Evolutionary conservation across 257 asterid genomes (phyloP).

Genomic region (Perilla frutescens): DNA sequence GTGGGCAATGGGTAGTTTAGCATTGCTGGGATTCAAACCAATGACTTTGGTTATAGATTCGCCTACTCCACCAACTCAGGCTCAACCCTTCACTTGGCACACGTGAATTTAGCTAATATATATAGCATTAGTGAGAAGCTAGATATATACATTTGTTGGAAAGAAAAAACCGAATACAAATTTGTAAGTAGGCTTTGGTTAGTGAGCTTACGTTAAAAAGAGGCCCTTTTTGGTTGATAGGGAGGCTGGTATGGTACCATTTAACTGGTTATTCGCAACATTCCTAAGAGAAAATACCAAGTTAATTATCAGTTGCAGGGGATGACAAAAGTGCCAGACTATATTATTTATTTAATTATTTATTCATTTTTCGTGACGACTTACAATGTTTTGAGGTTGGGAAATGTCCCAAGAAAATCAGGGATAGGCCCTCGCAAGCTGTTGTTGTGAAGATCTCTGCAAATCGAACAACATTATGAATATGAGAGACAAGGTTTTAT

Average conservation of each 20-base stretch:
- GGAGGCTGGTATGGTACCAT: conserved; percentile 18
- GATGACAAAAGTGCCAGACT: background rate
- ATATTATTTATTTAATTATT: too few species aligned
- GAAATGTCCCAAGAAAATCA: conserved; percentile 23
- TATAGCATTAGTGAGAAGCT: background rate
- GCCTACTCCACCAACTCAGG: too few species aligned
- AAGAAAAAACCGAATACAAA: background rate
- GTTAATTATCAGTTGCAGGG: too few species aligned
- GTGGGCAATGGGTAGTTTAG: too few species aligned
- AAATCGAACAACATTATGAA: background rate
- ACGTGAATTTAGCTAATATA: background rate
- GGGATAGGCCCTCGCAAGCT: conserved; percentile 19
- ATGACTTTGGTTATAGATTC: too few species aligned
- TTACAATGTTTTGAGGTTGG: conserved; percentile 18
- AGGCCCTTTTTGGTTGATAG: conserved; percentile 14
- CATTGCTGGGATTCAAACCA: too few species aligned
- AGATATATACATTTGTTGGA: too few species aligned
- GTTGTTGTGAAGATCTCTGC: conserved; percentile 27
- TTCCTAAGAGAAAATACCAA: conserved; percentile 1
- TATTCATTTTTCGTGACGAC: background rate
- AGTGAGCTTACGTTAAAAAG: conserved; percentile 1
- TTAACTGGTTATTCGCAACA: conserved; percentile 26
- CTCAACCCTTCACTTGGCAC: too few species aligned
- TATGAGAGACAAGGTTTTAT: too few species aligned
- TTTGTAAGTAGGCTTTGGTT: background rate